Evolutionary conservation across 2,329 filamentous ascomycete species (phyloP), one percentile per base, ranked within the genome.

Genomic region (Salinomyces thailandicus): DNA sequence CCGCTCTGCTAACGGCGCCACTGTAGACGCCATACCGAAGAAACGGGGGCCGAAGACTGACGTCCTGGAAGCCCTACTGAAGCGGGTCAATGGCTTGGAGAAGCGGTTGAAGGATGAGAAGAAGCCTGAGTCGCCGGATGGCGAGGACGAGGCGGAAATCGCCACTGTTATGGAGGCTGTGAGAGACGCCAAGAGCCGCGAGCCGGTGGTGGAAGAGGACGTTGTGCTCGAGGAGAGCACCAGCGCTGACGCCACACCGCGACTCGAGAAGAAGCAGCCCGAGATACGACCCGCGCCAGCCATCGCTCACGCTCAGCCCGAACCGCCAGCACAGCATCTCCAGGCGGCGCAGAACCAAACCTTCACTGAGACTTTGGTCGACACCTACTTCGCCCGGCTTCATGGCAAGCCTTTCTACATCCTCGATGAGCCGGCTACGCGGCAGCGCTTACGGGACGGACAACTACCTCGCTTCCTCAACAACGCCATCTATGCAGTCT

Each of bases 11-110:
- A n/a, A n/a, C n/a, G n/a, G n/a, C n/a, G n/a, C n/a, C n/a, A n/a
- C n/a, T 49, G 32, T 18, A 87, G 85, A 93, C 66, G 85, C 85
- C 17, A 76, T 91, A 13, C 85, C 85, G 0, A 93, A 93, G 63
- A 93, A 93, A 59, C 72, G 85, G 57, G 85, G 85, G 0, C 85
- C 85, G 2, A 93, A 93, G 62, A 93, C 85, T 18, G 85, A 93
- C 57, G 83, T 93, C 4, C 67, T 93, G 19, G 85, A 93, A 58
- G 84, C 85, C 1, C 65, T 93, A 6, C 56, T 93, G 41, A 93
- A 89, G 60, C 73, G 85, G 36, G 85, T 93, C 2, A 85, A 93
- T 57, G 85, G 85, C 1, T 66, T 93, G 34, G 85, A 93, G 58
- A 84, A 82, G 53, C 77, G 79, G 44, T 67, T 93, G 26, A 83